phyloP scores from a whole-genome alignment of 768 basidiomycete genomes.

The Coprinellus micaceus region DNA sequence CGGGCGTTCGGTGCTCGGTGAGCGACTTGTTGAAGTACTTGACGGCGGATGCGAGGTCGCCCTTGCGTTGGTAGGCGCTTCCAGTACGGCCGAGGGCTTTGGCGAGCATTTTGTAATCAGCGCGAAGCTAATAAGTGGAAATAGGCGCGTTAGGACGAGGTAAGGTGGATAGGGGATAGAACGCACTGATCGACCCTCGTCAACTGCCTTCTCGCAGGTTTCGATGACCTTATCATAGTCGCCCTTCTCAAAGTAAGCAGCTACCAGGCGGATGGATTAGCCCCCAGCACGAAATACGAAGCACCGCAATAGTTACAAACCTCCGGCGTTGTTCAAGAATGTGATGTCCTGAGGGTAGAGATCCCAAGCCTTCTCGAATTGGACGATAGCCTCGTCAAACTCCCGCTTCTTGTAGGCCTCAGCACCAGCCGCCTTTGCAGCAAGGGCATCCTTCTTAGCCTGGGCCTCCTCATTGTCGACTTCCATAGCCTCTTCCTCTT shows the following conservation, averaged over 20 bases:
- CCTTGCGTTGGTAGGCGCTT: constrained; percentile 77
- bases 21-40: constrained; percentile 93
- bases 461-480: constrained; percentile 68
- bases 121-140: constrained; percentile 55
- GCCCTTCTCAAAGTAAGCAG: constrained; percentile 91
- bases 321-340: constrained; percentile 87
- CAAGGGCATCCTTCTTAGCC: constrained; percentile 74
- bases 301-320: constrained; percentile 34
- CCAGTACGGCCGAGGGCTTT: constrained; percentile 93
- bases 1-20: constrained; percentile 93
- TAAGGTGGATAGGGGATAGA: background rate
- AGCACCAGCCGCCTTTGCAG: constrained; percentile 72
- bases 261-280: constrained; percentile 33
- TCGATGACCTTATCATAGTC: constrained; percentile 90
- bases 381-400: constrained; percentile 70
- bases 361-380: constrained; percentile 90
- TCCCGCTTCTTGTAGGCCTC: constrained; percentile 84
- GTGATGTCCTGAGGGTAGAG: constrained; percentile 89
- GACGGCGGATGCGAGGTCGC: constrained; percentile 72
- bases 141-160: background rate
- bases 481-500: constrained; percentile 66
- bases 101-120: constrained; percentile 92
- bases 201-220: constrained; percentile 92
- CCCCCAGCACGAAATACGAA: background rate
- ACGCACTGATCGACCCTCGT: constrained; percentile 79